A percentile compares a stretch with the other conserved stretches of the same genome.
phyloP scores from a whole-genome alignment of 2,329 filamentous ascomycete genomes.

The Colletotrichum tanaceti region DNA sequence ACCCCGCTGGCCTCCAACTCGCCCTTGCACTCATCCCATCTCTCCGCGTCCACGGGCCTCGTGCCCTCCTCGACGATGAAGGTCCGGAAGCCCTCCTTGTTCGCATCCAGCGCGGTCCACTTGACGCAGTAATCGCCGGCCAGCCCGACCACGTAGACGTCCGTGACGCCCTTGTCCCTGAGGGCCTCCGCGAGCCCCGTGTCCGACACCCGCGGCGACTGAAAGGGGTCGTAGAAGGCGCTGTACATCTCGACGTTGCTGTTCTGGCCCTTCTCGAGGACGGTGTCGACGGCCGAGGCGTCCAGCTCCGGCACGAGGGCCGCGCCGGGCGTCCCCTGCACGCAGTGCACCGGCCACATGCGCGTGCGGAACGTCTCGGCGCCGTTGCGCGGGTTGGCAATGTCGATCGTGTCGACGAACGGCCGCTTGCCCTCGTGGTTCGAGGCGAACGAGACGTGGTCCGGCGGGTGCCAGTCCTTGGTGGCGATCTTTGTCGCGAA shows the following conservation, averaged over 20 bases:
- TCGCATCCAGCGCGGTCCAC: constrained; percentile 82
- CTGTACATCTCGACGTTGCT: constrained; percentile 90
- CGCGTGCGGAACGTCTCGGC: constrained; percentile 72
- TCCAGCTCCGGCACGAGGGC: constrained; percentile 80
- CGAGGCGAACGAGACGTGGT: constrained; percentile 89
- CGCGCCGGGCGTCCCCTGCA: constrained; percentile 79
- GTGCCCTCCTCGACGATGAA: constrained; percentile 84
- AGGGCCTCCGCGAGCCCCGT: constrained; percentile 73
- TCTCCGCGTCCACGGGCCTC: constrained; percentile 72
- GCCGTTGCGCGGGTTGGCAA: constrained; percentile 74
- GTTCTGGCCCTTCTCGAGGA: constrained; percentile 84
- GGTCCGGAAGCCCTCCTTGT: constrained; percentile 78
- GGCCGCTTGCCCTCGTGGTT: constrained; percentile 78
- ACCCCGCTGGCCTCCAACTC: constrained; percentile 71
- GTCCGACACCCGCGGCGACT: constrained; percentile 67
- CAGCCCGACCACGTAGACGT: constrained; percentile 88
- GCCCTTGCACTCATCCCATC: constrained; percentile 66
- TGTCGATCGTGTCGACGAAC: constrained; percentile 72
- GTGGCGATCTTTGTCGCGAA: constrained; percentile 84
- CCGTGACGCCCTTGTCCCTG: constrained; percentile 69
- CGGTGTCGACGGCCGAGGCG: constrained; percentile 64
- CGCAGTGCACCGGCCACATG: constrained; percentile 93
- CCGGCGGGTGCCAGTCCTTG: constrained; percentile 87
- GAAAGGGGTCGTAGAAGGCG: constrained; percentile 86
- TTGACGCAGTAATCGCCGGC: constrained; percentile 93